Evolutionary conservation across 768 basidiomycete genomes (phyloP).

Genomic region (Tulasnella sp.): DNA sequence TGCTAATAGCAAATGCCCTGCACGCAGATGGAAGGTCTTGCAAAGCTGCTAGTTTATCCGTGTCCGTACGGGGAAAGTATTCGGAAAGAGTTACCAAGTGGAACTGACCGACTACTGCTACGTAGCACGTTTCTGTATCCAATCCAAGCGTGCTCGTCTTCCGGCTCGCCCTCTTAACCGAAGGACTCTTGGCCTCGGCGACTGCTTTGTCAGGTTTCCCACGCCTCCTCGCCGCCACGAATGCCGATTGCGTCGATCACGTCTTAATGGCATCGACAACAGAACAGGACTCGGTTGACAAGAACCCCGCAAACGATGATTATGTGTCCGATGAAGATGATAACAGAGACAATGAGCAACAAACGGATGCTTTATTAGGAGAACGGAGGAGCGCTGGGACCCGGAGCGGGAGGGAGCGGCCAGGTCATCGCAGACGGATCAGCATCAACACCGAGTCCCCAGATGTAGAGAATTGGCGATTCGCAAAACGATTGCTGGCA

Average conservation of each 20-base stretch:
- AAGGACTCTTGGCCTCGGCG: background rate
- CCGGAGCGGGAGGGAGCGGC: background rate
- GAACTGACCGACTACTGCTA: too few species aligned
- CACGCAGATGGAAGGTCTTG: too few species aligned
- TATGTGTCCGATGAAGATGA: background rate
- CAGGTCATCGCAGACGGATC: conserved; percentile 1
- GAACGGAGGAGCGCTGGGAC: background rate
- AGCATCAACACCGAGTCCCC: background rate
- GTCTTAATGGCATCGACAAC: background rate
- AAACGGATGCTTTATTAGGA: background rate
- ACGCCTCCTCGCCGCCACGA: background rate
- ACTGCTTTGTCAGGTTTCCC: conserved; percentile 8
- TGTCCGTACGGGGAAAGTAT: too few species aligned
- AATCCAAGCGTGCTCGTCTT: too few species aligned
- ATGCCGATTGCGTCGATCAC: background rate
- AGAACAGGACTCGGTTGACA: background rate
- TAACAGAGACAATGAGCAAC: background rate
- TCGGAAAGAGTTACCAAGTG: too few species aligned
- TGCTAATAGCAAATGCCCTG: too few species aligned
- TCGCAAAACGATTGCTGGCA: conserved; percentile 24
- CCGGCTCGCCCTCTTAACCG: too few species aligned
- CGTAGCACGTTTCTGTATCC: too few species aligned
- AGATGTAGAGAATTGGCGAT: conserved; percentile 16
- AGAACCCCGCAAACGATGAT: background rate
- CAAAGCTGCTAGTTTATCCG: too few species aligned